These are phyloP conservation scores for Backusella luteola DNA, from an alignment of 192 early-diverging fungal species.

Conservation along the genomic window DNA sequence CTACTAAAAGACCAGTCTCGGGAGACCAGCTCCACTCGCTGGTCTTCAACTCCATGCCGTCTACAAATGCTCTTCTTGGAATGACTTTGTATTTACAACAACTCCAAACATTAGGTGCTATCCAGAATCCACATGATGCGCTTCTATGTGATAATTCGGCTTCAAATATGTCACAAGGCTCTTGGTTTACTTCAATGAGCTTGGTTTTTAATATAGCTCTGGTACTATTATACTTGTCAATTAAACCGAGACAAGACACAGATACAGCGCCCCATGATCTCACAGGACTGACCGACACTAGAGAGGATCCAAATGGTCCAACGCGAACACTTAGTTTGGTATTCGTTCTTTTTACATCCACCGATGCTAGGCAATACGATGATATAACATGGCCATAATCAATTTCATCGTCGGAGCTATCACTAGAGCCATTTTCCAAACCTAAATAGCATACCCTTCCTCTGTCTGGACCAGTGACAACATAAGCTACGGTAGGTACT, in stretches of 20 bases:
- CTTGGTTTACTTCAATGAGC: not conserved
- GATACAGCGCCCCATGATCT: not conserved
- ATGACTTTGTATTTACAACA: not conserved
- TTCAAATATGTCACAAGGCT: not conserved
- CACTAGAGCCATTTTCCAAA: not conserved
- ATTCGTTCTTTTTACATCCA: not conserved
- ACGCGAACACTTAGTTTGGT: not conserved
- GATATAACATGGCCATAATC: not conserved
- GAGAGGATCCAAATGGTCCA: not conserved
- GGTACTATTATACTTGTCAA: slow-evolving; percentile 36
- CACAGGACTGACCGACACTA: not conserved
- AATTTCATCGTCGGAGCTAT: not conserved
- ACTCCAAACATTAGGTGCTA: not conserved
- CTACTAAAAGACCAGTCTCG: not conserved
- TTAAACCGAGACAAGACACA: slow-evolving; percentile 28
- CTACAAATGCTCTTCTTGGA: not conserved
- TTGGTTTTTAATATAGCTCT: slow-evolving; percentile 8
- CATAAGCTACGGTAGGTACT: not conserved
- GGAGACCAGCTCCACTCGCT: not conserved
- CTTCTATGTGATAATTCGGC: not conserved
- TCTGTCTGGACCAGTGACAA: not conserved
- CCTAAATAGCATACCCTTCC: not conserved
- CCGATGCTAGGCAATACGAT: not conserved
- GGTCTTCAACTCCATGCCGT: not conserved
- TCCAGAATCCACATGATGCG: not conserved